A percentile compares a stretch with the other conserved stretches of the same genome.
phyloP scores from a whole-genome alignment of 2,329 filamentous ascomycete species.

The Aaosphaeria pasadenensis region DNA sequence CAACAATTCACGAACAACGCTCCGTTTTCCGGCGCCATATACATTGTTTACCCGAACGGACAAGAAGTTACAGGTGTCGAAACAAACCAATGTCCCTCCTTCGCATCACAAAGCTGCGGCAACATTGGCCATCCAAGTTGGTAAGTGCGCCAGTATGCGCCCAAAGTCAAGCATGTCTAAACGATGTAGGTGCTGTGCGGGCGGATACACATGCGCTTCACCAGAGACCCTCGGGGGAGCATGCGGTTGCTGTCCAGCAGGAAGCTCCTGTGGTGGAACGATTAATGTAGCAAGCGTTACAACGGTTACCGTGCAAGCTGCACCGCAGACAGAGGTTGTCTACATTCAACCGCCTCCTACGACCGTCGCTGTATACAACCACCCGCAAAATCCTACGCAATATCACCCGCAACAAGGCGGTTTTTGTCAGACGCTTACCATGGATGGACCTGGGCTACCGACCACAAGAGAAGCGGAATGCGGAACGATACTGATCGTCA shows the following conservation, averaged over 20 bases:
- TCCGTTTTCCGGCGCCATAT: slow-evolving; percentile 39
- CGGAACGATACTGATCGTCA: slow-evolving; percentile 37
- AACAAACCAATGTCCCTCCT: slow-evolving; percentile 31
- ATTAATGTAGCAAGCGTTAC: slow-evolving; percentile 31
- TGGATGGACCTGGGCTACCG: slow-evolving; percentile 33
- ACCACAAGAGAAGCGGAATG: slow-evolving; percentile 31
- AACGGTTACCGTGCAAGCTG: slow-evolving; percentile 33
- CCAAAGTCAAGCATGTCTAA: not conserved
- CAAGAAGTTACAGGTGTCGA: slow-evolving; percentile 31
- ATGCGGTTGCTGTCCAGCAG: slow-evolving; percentile 37
- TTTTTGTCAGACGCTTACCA: slow-evolving; percentile 36
- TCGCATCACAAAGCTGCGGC: slow-evolving; percentile 40
- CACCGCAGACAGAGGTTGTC: slow-evolving; percentile 25
- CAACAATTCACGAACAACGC: slow-evolving; percentile 34
- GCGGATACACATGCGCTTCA: slow-evolving; percentile 30
- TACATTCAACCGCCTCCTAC: slow-evolving; percentile 23
- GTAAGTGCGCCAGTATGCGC: slow-evolving; percentile 21
- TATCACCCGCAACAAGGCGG: slow-evolving; percentile 16
- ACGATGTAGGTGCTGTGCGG: slow-evolving; percentile 34
- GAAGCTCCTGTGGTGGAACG: slow-evolving; percentile 28
- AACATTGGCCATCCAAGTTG: slow-evolving; percentile 42
- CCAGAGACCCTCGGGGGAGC: slow-evolving; percentile 29
- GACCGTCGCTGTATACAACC: slow-evolving; percentile 20
- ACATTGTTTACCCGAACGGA: slow-evolving; percentile 33
- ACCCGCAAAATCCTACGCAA: slow-evolving; percentile 4